A percentile compares a stretch with the other conserved stretches of the same genome.
Conservation (phyloP, 2,329 filamentous ascomycete species). For the Aspergillus terreus region DNA sequence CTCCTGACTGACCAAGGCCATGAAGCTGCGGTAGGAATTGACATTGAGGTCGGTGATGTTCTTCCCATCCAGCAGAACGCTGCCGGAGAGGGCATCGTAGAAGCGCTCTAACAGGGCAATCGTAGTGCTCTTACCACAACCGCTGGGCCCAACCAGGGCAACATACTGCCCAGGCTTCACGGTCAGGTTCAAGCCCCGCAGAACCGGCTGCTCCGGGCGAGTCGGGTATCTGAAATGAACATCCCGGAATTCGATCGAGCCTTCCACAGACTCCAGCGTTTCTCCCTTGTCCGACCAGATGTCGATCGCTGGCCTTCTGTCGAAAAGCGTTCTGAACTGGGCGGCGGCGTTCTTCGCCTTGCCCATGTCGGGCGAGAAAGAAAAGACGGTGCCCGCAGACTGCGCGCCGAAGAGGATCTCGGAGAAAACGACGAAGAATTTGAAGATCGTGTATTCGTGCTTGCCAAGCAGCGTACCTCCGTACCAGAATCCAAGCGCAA, state of each 20-base stretch:
- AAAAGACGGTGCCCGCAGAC: slow-evolving; percentile 85
- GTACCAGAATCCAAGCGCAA: slow-evolving; percentile 91
- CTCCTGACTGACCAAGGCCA: slow-evolving; percentile 90
- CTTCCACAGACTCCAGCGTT: slow-evolving; percentile 61
- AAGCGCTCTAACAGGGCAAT: slow-evolving; percentile 91
- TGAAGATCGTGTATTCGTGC: slow-evolving; percentile 70
- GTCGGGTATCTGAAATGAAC: slow-evolving; percentile 95
- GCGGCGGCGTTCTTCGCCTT: slow-evolving; percentile 83
- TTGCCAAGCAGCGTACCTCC: slow-evolving; percentile 72
- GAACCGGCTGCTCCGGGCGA: slow-evolving; percentile 83
- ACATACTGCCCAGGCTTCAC: slow-evolving; percentile 47
- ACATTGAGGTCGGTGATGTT: slow-evolving; percentile 79
- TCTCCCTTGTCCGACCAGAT: slow-evolving; percentile 71
- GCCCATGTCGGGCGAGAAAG: slow-evolving; percentile 86
- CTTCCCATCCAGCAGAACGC: slow-evolving; percentile 75
- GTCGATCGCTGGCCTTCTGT: slow-evolving; percentile 77
- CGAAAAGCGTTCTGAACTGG: slow-evolving; percentile 78
- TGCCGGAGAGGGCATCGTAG: slow-evolving; percentile 81
- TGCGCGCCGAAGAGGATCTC: slow-evolving; percentile 88
- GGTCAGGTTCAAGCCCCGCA: slow-evolving; percentile 69
- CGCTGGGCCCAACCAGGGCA: slow-evolving; percentile 88
- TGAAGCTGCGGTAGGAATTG: slow-evolving; percentile 76
- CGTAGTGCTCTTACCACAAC: slow-evolving; percentile 91
- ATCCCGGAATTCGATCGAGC: slow-evolving; percentile 81
- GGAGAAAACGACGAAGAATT: slow-evolving; percentile 90